phyloP scores from a whole-genome alignment of 805 yeast genomes.

The Kazachstania martiniae region DNA sequence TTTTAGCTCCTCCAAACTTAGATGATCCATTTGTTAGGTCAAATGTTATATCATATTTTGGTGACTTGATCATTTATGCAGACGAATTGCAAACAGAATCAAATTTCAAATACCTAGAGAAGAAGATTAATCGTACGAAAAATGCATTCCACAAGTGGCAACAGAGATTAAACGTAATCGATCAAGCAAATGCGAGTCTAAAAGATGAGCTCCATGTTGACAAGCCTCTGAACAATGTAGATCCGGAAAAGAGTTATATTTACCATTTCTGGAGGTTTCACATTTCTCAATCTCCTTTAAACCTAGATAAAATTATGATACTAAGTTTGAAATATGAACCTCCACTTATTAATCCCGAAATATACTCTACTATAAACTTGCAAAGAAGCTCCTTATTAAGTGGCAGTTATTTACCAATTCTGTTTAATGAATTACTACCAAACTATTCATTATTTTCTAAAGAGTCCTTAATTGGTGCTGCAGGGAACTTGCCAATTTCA shows the following conservation, averaged over 20 bases:
- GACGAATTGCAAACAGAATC: conserved; percentile 20
- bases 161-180: conserved; percentile 37
- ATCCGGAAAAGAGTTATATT: conserved; percentile 17
- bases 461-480: conserved; percentile 42
- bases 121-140: conserved; percentile 53
- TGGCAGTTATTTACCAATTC: conserved; percentile 54
- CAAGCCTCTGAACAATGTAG: conserved; percentile 12
- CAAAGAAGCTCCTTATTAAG: conserved; percentile 46
- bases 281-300: conserved; percentile 29
- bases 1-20: conserved; percentile 80
- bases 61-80: conserved; percentile 55
- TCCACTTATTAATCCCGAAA: conserved; percentile 26
- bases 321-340: conserved; percentile 59
- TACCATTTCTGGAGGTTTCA: conserved; percentile 25
- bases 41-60: conserved; percentile 80
- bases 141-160: conserved; percentile 79
- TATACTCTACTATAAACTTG: conserved; percentile 29
- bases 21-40: conserved; percentile 68
- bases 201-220: too few relatives aligned
- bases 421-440: conserved; percentile 50
- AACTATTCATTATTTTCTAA: conserved; percentile 47
- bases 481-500: too few relatives aligned
- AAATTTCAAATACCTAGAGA: conserved; percentile 41
- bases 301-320: conserved; percentile 47
- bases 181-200: conserved; percentile 1